Conservation (phyloP, 1,284 basidiomycete species). For the Cryptococcus neoformans region DNA sequence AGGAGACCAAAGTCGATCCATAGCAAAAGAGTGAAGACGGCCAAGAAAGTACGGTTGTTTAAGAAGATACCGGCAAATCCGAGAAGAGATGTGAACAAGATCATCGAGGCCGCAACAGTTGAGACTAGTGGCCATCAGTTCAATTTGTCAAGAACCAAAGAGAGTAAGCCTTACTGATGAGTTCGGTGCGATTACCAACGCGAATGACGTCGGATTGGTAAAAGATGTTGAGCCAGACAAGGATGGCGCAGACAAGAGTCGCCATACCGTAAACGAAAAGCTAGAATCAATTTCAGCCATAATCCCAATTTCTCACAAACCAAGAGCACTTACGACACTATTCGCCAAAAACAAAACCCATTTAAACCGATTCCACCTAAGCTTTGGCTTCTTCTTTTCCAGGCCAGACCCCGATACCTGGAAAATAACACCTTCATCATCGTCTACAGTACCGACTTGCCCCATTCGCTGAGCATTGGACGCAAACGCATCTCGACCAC, state of each 20-base stretch:
- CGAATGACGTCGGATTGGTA: conserved; percentile 60
- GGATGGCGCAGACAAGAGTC: conserved; percentile 57
- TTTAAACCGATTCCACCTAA: conserved; percentile 68
- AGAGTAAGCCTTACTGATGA: conserved; percentile 51
- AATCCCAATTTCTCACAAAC: background rate
- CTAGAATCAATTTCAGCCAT: conserved; percentile 33
- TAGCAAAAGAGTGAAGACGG: conserved; percentile 65
- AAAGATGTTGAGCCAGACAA: conserved; percentile 66
- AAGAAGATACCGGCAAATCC: conserved; percentile 66
- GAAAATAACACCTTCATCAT: conserved; percentile 58
- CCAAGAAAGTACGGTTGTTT: conserved; percentile 69
- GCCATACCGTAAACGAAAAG: conserved; percentile 57
- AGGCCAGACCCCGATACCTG: conserved; percentile 45
- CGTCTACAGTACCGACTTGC: conserved; percentile 58
- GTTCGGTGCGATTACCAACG: conserved; percentile 60
- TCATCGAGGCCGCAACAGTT: conserved; percentile 57
- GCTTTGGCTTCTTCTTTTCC: conserved; percentile 51
- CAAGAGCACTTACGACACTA: conserved; percentile 51
- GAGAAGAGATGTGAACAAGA: conserved; percentile 62
- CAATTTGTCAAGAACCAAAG: background rate
- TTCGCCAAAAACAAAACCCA: conserved; percentile 62
- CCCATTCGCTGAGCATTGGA: conserved; percentile 45
- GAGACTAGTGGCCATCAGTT: conserved; percentile 51
- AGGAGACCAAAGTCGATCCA: conserved; percentile 65
- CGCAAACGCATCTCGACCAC: conserved; percentile 61